phyloP scores from a whole-genome alignment of 176 grass and related monocot genomes.

The Ensete ventricosum region DNA sequence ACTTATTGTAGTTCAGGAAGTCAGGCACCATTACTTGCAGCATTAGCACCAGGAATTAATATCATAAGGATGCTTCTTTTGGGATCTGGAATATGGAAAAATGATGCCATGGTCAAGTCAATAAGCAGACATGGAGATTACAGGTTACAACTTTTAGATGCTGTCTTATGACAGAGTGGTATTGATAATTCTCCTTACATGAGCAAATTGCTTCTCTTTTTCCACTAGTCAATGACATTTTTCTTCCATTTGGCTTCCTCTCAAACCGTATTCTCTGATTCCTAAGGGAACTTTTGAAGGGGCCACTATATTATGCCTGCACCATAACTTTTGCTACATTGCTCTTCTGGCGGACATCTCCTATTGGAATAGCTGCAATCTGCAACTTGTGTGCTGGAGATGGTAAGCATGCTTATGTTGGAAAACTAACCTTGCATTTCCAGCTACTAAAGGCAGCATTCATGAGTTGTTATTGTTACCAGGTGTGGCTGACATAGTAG shows the following conservation, averaged over 20 bases:
- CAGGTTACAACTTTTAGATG: slow-evolving; percentile 32
- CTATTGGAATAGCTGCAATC: slow-evolving; percentile 58
- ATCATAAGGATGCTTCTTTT: slow-evolving; percentile 64
- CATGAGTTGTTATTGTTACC: not conserved
- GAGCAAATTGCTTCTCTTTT: not conserved
- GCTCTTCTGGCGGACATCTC: slow-evolving; percentile 74
- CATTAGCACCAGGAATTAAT: slow-evolving; percentile 37
- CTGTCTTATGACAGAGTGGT: not conserved
- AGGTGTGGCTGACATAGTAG: slow-evolving; percentile 84
- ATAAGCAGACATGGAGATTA: slow-evolving; percentile 62
- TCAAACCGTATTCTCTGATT: not conserved
- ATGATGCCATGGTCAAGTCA: slow-evolving; percentile 72
- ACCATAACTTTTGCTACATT: slow-evolving; percentile 50
- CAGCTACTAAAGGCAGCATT: not conserved
- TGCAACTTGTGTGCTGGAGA: slow-evolving; percentile 85
- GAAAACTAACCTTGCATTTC: not conserved
- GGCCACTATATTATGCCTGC: slow-evolving; percentile 72
- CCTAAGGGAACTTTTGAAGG: slow-evolving; percentile 73
- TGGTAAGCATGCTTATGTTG: slow-evolving; percentile 28
- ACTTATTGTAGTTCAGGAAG: slow-evolving; percentile 33
- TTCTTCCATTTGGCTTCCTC: not conserved
- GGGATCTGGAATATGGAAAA: slow-evolving; percentile 61
- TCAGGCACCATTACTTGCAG: slow-evolving; percentile 54
- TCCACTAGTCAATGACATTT: not conserved
- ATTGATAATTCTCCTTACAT: not conserved